Conservation (phyloP, 148 eudicot species). For the Fagopyrum esculentum region DNA sequence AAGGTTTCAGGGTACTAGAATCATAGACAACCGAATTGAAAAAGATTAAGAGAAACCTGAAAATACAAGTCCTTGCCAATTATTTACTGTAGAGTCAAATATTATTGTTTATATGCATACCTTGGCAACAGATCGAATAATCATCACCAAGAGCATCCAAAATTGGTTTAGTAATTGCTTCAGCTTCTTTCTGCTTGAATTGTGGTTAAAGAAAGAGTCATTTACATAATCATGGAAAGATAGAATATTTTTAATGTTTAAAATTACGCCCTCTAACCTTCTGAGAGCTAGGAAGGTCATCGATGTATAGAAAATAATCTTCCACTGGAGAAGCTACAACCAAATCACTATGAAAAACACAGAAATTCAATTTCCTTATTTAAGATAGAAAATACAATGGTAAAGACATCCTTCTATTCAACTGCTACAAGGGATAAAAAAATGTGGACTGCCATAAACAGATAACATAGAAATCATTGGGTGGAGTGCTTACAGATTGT, state of each 20-base stretch:
- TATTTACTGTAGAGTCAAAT: neutral
- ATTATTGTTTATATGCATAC: slow-evolving; percentile 21
- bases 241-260: neutral
- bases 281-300: slow-evolving; percentile 59
- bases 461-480: neutral
- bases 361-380: neutral
- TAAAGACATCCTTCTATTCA: neutral
- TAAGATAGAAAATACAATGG: slow-evolving; percentile 5
- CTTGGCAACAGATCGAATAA: slow-evolving; percentile 80
- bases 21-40: neutral
- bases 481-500: slow-evolving; percentile 78
- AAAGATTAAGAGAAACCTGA: neutral
- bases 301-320: slow-evolving; percentile 78
- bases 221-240: slow-evolving; percentile 2
- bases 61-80: neutral
- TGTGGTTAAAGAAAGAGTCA: neutral
- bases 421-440: neutral
- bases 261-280: slow-evolving; percentile 40
- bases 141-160: slow-evolving; percentile 89
- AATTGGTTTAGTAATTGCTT: slow-evolving; percentile 53
- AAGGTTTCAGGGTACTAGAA: neutral
- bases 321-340: slow-evolving; percentile 93
- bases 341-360: slow-evolving; percentile 74
- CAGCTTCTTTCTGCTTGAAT: slow-evolving; percentile 56
- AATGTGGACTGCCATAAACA: neutral